Conservation (phyloP, 1,139 yeast species). For the Sugiyamaella novakii region DNA sequence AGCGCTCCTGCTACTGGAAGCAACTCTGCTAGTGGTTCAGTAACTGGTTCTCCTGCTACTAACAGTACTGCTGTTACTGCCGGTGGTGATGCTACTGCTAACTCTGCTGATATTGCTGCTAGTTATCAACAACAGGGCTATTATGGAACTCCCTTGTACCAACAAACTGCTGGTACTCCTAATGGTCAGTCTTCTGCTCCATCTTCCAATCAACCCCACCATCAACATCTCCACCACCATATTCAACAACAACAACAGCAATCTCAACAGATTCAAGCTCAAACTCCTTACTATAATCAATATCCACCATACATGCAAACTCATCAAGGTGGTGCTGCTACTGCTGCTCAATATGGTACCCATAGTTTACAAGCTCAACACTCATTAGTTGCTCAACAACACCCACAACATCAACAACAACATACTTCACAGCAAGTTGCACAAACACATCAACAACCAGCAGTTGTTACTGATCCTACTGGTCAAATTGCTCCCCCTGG, state of each 20-base stretch:
- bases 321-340: not conserved
- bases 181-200: conserved; percentile 14
- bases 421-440: conserved; percentile 25
- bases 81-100: conserved; percentile 5
- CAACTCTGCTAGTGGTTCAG: conserved; percentile 17
- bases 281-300: conserved; percentile 21
- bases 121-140: conserved; percentile 15
- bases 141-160: conserved; percentile 17
- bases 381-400: conserved; percentile 21
- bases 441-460: conserved; percentile 31
- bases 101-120: conserved; percentile 8
- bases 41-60: conserved; percentile 18
- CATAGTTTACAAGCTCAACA: conserved; percentile 19
- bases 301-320: conserved; percentile 22
- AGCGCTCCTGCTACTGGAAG: conserved; percentile 18
- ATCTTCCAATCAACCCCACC: conserved; percentile 13
- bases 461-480: conserved; percentile 46
- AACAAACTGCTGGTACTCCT: conserved; percentile 8
- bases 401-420: conserved; percentile 11
- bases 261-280: conserved; percentile 22
- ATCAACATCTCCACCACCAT: conserved; percentile 22
- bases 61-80: conserved; percentile 14
- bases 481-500: conserved; percentile 65
- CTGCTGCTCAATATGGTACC: conserved; percentile 13
- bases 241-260: conserved; percentile 22